These are phyloP conservation scores for Parafenestella ontariensis DNA, from an alignment of 2,329 filamentous ascomycete species.

Conservation along the genomic window DNA sequence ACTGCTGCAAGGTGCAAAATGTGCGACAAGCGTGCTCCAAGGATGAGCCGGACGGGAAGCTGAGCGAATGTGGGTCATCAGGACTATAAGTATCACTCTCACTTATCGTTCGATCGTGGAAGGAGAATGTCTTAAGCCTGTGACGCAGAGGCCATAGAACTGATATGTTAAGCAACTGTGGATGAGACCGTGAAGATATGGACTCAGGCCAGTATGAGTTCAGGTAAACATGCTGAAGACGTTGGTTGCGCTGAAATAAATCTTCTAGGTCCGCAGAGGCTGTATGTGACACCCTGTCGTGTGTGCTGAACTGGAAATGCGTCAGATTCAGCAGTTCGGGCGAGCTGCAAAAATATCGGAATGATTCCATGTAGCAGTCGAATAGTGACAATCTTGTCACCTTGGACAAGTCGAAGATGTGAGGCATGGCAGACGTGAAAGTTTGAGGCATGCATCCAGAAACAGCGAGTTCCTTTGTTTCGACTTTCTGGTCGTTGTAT, in stretches of 20 bases:
- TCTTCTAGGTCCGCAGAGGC: neutral
- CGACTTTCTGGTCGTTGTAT: neutral
- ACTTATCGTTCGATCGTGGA: neutral
- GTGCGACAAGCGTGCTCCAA: neutral
- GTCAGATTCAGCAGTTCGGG: neutral
- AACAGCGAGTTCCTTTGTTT: neutral
- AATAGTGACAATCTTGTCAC: slow-evolving; percentile 6
- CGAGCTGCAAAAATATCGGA: neutral
- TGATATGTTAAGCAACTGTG: neutral
- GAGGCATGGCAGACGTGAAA: neutral
- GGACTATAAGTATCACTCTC: no score
- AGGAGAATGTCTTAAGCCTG: neutral
- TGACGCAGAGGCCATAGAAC: neutral
- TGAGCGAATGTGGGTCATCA: no score
- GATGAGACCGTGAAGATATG: neutral
- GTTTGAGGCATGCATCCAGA: slow-evolving; percentile 2
- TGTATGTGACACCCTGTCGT: neutral
- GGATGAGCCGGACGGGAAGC: neutral
- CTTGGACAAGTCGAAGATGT: slow-evolving; percentile 4
- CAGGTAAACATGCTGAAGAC: neutral
- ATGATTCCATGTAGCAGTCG: neutral
- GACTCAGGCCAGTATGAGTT: neutral
- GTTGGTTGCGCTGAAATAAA: neutral
- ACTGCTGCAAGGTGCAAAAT: slow-evolving; percentile 2
- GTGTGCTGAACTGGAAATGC: neutral